These are phyloP conservation scores for Solanum sitiens DNA, from an alignment of 257 asterid genomes.

Conservation along the genomic window DNA sequence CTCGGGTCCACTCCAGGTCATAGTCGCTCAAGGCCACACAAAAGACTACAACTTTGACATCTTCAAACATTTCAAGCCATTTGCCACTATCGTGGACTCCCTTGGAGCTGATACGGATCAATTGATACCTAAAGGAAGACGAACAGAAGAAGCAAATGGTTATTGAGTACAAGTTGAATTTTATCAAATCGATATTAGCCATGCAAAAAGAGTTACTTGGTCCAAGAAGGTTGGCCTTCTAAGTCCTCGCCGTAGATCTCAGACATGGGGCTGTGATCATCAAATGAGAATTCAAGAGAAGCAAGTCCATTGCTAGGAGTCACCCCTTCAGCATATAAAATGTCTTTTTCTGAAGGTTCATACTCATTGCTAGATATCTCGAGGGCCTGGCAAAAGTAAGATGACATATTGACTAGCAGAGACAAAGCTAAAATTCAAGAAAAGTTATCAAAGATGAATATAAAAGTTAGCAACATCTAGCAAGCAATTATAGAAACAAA, in stretches of 20 bases:
- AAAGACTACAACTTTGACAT: slow-evolving; percentile 24
- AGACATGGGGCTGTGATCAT: slow-evolving; percentile 27
- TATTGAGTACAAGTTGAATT: neutral
- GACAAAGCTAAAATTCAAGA: neutral
- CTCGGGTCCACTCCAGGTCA: slow-evolving; percentile 20
- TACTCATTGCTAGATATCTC: slow-evolving; percentile 56
- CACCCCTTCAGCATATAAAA: slow-evolving; percentile 50
- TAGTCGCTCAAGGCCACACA: slow-evolving; percentile 52
- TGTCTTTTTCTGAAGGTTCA: slow-evolving; percentile 47
- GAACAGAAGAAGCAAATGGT: neutral
- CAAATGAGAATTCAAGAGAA: slow-evolving; percentile 38
- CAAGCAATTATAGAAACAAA: neutral
- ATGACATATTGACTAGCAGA: neutral
- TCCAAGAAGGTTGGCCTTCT: slow-evolving; percentile 16
- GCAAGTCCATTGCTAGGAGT: slow-evolving; percentile 48
- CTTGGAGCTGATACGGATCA: slow-evolving; percentile 37
- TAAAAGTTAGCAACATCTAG: neutral
- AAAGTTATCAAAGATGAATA: neutral
- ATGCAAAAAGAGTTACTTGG: slow-evolving; percentile 28
- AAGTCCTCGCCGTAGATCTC: slow-evolving; percentile 12
- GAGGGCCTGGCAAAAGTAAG: slow-evolving; percentile 29
- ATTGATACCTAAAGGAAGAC: slow-evolving; percentile 36
- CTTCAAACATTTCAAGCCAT: slow-evolving; percentile 59
- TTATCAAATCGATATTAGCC: neutral
- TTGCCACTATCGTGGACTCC: slow-evolving; percentile 29